Evolutionary conservation across 768 basidiomycete species (phyloP).

Genomic region (Chalciporus sphaerocephalus): DNA sequence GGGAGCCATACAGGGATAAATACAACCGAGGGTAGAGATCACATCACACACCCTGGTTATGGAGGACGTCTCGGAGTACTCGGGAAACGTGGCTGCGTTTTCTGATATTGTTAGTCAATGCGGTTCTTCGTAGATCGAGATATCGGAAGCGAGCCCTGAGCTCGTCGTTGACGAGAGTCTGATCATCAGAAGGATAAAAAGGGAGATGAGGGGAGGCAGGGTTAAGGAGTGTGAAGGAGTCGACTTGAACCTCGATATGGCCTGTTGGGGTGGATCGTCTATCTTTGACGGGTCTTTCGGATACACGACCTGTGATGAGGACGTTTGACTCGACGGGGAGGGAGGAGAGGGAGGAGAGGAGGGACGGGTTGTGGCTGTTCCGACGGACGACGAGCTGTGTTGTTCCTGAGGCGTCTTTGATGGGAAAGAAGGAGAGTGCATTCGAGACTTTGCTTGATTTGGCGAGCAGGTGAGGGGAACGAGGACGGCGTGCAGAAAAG

Average conservation of each 20-base stretch:
- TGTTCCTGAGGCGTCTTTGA: slow-evolving; percentile 73
- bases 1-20: slow-evolving; percentile 9
- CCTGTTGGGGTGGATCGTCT: slow-evolving; percentile 59
- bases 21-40: slow-evolving; percentile 7
- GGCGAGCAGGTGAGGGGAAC: slow-evolving; percentile 32
- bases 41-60: slow-evolving; percentile 58
- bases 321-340: slow-evolving; percentile 78
- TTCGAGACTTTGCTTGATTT: slow-evolving; percentile 60
- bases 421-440: slow-evolving; percentile 76
- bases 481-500: slow-evolving; percentile 29
- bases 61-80: slow-evolving; percentile 65
- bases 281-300: slow-evolving; percentile 56
- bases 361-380: slow-evolving; percentile 22
- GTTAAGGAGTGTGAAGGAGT: slow-evolving; percentile 71
- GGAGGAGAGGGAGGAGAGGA: slow-evolving; percentile 46
- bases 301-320: slow-evolving; percentile 69
- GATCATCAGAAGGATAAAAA: slow-evolving; percentile 78
- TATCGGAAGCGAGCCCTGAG: slow-evolving; percentile 80
- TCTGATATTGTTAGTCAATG: slow-evolving; percentile 72
- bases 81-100: slow-evolving; percentile 81
- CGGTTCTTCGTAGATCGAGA: slow-evolving; percentile 79
- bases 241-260: slow-evolving; percentile 76
- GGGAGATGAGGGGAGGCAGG: slow-evolving; percentile 67
- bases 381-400: slow-evolving; percentile 74
- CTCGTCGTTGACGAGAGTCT: slow-evolving; percentile 79